Evolutionary conservation across 495 filamentous ascomycete genomes (phyloP).

Genomic region (Hypoxylon fuscum): DNA sequence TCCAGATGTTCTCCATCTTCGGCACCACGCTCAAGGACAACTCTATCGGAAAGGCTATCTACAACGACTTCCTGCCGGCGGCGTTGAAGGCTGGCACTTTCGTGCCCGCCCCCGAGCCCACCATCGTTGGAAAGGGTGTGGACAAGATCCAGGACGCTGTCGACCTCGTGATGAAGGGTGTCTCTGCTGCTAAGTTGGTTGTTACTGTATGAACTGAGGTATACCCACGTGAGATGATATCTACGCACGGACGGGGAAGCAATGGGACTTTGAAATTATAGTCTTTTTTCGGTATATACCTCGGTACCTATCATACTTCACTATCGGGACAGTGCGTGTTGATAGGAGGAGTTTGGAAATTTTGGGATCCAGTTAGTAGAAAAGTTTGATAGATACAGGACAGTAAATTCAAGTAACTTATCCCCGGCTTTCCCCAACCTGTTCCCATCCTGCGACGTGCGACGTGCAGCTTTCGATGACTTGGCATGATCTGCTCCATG

Average conservation of each 20-base stretch:
- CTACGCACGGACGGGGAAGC: background rate
- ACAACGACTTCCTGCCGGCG: slow-evolving; percentile 31
- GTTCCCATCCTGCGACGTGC: background rate
- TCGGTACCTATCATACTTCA: background rate
- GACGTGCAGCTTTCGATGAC: no score
- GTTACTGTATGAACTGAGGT: slow-evolving; percentile 35
- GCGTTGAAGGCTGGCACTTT: slow-evolving; percentile 28
- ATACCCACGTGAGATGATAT: slow-evolving; percentile 8
- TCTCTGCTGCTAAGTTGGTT: slow-evolving; percentile 56
- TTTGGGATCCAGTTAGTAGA: background rate
- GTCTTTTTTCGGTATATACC: slow-evolving; percentile 8
- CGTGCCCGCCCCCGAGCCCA: slow-evolving; percentile 24
- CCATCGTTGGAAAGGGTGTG: slow-evolving; percentile 27
- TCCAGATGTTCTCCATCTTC: slow-evolving; percentile 32
- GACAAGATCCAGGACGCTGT: slow-evolving; percentile 36
- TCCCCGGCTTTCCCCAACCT: background rate
- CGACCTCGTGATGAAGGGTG: slow-evolving; percentile 44
- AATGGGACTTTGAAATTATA: slow-evolving; percentile 3
- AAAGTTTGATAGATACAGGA: slow-evolving; percentile 3
- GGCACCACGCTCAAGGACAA: slow-evolving; percentile 33
- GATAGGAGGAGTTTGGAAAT: background rate
- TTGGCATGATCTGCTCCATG: background rate
- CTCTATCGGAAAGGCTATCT: slow-evolving; percentile 46
- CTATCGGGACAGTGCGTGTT: background rate
- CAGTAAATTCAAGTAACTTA: background rate